Evolutionary conservation across 2,329 filamentous ascomycete species (phyloP).

Genomic region (Alternaria sp.): DNA sequence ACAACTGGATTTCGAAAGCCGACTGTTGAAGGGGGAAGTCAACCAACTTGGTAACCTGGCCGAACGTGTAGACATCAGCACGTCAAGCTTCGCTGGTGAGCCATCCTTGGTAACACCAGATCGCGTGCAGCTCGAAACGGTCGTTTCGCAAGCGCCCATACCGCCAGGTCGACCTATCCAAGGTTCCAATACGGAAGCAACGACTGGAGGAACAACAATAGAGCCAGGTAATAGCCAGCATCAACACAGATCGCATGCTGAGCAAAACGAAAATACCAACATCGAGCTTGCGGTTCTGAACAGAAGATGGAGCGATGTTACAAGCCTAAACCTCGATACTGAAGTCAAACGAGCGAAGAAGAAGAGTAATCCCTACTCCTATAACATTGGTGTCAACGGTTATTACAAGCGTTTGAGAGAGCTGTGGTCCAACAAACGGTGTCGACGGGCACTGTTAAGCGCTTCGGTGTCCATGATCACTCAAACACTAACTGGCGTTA

Average conservation of each 20-base stretch:
- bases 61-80: constrained; percentile 20
- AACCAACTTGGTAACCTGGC: constrained; percentile 22
- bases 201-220: not conserved
- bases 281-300: constrained; percentile 12
- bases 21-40: constrained; percentile 18
- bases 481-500: constrained; percentile 25
- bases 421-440: constrained; percentile 29
- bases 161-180: not conserved
- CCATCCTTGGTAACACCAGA: not conserved
- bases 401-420: constrained; percentile 29
- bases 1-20: constrained; percentile 33
- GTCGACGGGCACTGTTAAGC: constrained; percentile 26
- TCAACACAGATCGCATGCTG: not conserved
- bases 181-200: not conserved
- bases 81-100: not conserved
- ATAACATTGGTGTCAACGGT: constrained; percentile 34
- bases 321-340: constrained; percentile 20
- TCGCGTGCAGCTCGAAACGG: not conserved
- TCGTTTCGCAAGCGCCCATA: not conserved
- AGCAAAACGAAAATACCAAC: not conserved
- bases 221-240: not conserved
- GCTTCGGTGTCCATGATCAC: constrained; percentile 31
- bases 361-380: constrained; percentile 27
- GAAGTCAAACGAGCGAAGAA: not conserved
- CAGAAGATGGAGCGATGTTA: constrained; percentile 13